Base-by-base conservation (phyloP, 1,284 basidiomycete species). In the Chiua sp. region DNA sequence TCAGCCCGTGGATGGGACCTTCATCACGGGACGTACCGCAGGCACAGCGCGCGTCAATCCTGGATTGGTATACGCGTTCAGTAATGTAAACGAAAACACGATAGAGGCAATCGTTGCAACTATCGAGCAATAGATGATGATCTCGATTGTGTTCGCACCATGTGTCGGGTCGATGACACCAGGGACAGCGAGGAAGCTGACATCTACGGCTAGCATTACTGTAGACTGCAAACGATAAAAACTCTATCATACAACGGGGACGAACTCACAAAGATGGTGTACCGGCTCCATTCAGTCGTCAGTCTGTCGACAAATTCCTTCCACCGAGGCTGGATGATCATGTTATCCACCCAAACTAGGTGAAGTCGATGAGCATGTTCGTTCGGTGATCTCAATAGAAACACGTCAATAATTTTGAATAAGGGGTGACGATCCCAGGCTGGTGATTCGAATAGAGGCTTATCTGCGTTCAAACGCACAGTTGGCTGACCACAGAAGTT, bases 221-320 rank as follows among this genome's bases (percentile, higher is more conserved):
- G 65, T 69, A 7, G 67, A 71, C 67, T 71, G 47, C 22, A 1
- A 47, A 12, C 16, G 20, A 11, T 68, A 18, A 64, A 53, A 35
- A 15, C 12, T n/a, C 12, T 1, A 1, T 6, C 6, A 35, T 1
- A 7, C 1, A n/a, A 49, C 49, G 15, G 1, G 44, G 13, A 4
- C 2, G 2, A 4, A 72, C 82, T 39, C 59, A 86, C 85, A 59
- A 79, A 79, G 18, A 86, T 74, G 33, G 81, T 77, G 57, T 80
- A 80, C 47, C 82, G 80, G 51, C 75, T 72, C 81, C 86, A 84
- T 61, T 88, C 83, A 3, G 67, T 65, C 20, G 75, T 78, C 32
- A 86, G 65, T 56, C 78, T 79, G 10, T 68, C 63, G 16, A 85
- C 76, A 46, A 80, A 80, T 7, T 71, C 60, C 16, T 69, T 69